phyloP scores from a whole-genome alignment of 2,329 filamentous ascomycete species.

The Aspergillus bombycis region DNA sequence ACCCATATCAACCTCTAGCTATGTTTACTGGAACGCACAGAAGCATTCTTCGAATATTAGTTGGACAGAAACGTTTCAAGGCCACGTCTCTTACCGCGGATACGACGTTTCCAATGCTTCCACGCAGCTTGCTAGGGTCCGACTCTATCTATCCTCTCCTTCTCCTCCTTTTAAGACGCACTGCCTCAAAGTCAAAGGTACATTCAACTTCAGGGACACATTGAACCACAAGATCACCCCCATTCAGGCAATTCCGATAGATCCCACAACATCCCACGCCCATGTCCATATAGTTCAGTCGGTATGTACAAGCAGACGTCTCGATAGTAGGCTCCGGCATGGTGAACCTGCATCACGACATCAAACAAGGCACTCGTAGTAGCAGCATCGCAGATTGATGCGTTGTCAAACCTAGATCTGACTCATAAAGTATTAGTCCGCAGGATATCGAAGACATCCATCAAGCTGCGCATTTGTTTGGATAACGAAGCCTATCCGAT shows the following conservation, averaged over 20 bases:
- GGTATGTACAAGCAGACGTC: neutral
- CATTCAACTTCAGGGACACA: neutral
- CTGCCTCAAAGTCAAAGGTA: neutral
- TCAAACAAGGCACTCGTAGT: neutral
- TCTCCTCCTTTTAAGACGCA: neutral
- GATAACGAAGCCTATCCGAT: neutral
- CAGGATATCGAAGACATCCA: neutral
- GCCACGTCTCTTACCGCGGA: neutral
- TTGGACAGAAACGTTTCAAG: neutral
- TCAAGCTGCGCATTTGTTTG: neutral
- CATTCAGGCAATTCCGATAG: neutral
- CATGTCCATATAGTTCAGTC: neutral
- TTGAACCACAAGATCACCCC: neutral
- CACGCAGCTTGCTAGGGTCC: too few relatives aligned
- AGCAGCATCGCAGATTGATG: neutral
- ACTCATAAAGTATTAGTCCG: neutral
- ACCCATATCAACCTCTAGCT: neutral
- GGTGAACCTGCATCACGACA: neutral
- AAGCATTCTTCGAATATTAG: neutral
- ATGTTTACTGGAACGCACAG: neutral
- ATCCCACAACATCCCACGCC: neutral
- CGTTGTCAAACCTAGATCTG: neutral
- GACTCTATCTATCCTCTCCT: neutral
- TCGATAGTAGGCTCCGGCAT: neutral
- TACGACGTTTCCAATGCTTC: neutral